Percentiles rank a stretch among this genome's conserved stretches.
Conservation (phyloP, 106 monocot species). For the Xerophyta viscosa region DNA sequence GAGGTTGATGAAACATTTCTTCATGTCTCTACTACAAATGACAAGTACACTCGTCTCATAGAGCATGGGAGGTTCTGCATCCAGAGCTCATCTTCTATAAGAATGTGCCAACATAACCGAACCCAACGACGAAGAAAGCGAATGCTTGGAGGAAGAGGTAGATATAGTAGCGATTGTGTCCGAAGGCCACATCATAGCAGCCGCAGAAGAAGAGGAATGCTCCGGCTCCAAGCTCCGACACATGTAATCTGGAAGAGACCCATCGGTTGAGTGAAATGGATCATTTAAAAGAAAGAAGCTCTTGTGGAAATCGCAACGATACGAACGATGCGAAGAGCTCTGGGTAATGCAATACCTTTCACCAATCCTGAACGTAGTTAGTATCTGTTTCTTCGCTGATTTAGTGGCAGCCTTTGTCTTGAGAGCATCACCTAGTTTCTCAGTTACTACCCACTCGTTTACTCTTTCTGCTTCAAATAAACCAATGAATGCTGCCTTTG, state of each 20-base stretch:
- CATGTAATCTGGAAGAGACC: constrained; percentile 18
- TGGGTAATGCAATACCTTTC: no score
- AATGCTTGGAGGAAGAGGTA: constrained; percentile 35
- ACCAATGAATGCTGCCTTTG: constrained; percentile 42
- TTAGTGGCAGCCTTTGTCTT: constrained; percentile 21
- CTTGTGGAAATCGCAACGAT: background rate
- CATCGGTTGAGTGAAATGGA: background rate
- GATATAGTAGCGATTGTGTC: constrained; percentile 37
- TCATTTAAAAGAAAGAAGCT: background rate
- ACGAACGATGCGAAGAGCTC: no score
- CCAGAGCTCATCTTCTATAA: constrained; percentile 2
- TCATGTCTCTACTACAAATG: no score
- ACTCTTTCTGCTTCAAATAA: constrained; percentile 36
- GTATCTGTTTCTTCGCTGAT: constrained; percentile 14
- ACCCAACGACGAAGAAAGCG: constrained; percentile 37
- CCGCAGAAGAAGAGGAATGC: constrained; percentile 45
- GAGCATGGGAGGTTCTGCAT: background rate
- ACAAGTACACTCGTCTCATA: background rate
- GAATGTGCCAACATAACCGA: constrained; percentile 33
- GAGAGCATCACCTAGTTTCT: constrained; percentile 33
- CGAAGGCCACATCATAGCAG: constrained; percentile 36
- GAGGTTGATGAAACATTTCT: no score
- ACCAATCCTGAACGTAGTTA: constrained; percentile 28
- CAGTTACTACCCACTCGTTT: constrained; percentile 50
- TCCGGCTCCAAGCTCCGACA: constrained; percentile 29